A percentile compares a stretch with the other conserved stretches of the same genome.
phyloP scores from a whole-genome alignment of 495 filamentous ascomycete genomes.

The Tuber brumale region DNA sequence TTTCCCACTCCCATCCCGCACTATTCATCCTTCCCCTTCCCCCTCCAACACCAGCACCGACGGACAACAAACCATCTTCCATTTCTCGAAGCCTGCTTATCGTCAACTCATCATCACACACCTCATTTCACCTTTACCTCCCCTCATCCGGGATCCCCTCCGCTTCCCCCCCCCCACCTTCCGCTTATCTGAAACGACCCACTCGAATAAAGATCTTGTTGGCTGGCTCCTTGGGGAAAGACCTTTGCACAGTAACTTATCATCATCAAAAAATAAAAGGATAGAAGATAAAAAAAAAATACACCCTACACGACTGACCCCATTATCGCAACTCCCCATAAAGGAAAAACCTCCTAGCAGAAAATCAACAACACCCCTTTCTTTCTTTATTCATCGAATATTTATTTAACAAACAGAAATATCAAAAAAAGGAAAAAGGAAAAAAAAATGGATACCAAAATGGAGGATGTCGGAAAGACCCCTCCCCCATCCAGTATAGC shows the following conservation, averaged over 20 bases:
- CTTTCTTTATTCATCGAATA: neutral
- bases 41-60: neutral
- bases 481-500: slow-evolving; percentile 73
- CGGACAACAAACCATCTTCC: neutral
- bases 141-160: slow-evolving; percentile 11
- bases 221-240: slow-evolving; percentile 26
- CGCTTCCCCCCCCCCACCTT: neutral
- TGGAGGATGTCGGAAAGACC: slow-evolving; percentile 88
- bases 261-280: neutral
- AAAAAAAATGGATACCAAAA: slow-evolving; percentile 81
- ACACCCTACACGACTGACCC: slow-evolving; percentile 28
- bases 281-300: neutral
- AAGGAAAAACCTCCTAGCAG: slow-evolving; percentile 1
- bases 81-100: neutral
- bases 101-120: neutral
- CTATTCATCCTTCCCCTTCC: neutral
- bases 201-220: slow-evolving; percentile 27
- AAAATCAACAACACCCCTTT: neutral
- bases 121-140: neutral
- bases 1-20: neutral
- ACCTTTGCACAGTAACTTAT: slow-evolving; percentile 4
- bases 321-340: slow-evolving; percentile 14
- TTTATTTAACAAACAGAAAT: neutral
- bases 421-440: neutral
- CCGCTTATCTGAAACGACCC: slow-evolving; percentile 19